Base-by-base conservation (phyloP, 1,284 basidiomycete species). In the Clitocybe nebularis region DNA sequence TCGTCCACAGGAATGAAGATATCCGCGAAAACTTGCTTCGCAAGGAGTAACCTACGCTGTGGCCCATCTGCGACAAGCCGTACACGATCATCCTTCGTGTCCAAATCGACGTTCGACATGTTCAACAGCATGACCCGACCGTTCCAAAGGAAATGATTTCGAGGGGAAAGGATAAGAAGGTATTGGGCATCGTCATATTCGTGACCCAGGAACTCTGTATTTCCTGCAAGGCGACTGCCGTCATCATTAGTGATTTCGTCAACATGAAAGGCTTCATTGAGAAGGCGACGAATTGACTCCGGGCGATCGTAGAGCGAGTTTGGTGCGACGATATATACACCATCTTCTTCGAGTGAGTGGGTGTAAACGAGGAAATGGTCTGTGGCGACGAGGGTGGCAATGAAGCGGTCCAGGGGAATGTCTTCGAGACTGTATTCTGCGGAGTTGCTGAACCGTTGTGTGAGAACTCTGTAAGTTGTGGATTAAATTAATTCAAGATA, bases 321-420 rank as follows among this genome's bases (percentile, higher is more conserved):
- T 24, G 93, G 86, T 7, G 92, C 96, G 43, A 99, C 74, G 49
- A 99, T 81, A 61, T 99, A 99, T n/a, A 88, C 84, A 8, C 93
- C 93, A 19, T 95, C 85, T 55, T 89, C 84, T 61, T 97, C 94
- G 58, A 89, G 88, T 1, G 75, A 75, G 50, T 89, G 81, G 1
- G 94, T 97, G 64, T 96, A 96, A 26, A 99, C 90, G 45, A 99
- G 80, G 65, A 96, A 90, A 61, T 99, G 95, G 53, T 91, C 92
- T 3, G 93, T 84, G 33, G 87, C 80, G 26, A 92, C 83, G 11
- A 99, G 74, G 8, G 77, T 76, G 14, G 84, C 73, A 48, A 99
- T 87, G 61, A 99, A 88, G 2, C 74, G 67, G 45, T 90, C 87
- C 39, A 97, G 71, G 38, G 87, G 78, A n/a, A 85, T 71, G 38